Conservation (phyloP, 1,139 yeast species). For the Debaryomyces subglobosus region DNA sequence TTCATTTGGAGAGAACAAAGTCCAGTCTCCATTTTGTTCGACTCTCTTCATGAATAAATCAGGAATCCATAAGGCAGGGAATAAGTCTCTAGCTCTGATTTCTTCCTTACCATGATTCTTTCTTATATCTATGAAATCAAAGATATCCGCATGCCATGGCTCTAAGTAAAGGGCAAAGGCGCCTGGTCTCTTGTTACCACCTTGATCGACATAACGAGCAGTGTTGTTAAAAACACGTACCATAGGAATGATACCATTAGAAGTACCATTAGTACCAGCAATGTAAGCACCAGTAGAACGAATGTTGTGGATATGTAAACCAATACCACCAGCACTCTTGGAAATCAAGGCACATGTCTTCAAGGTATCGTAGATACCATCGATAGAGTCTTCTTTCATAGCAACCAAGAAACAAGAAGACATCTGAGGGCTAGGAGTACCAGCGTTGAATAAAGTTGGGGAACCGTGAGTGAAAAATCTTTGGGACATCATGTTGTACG, state of each 20-base stretch:
- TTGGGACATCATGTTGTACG: constrained; percentile 82
- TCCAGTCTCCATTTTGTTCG: constrained; percentile 52
- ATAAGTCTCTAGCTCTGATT: constrained; percentile 56
- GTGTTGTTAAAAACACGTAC: constrained; percentile 60
- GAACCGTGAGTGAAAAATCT: constrained; percentile 88
- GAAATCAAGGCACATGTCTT: constrained; percentile 59
- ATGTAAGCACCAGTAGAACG: constrained; percentile 54
- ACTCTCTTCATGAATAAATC: constrained; percentile 62
- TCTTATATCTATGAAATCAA: constrained; percentile 53
- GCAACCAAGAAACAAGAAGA: constrained; percentile 61
- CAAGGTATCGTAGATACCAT: constrained; percentile 58
- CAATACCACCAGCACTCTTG: constrained; percentile 63
- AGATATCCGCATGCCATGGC: constrained; percentile 64
- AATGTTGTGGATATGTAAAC: constrained; percentile 57
- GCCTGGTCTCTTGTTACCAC: constrained; percentile 65
- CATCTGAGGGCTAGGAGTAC: constrained; percentile 83
- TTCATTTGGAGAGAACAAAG: constrained; percentile 56
- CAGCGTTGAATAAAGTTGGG: constrained; percentile 88
- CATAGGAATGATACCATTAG: constrained; percentile 63
- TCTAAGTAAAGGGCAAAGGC: constrained; percentile 64
- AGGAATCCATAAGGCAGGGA: constrained; percentile 63
- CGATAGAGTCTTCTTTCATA: constrained; percentile 61
- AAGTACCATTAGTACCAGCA: constrained; percentile 56
- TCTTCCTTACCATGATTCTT: constrained; percentile 64
- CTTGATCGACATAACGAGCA: constrained; percentile 65